Evolutionary conservation across 345 rosid genomes (phyloP).

Genomic region (Brassica juncea): DNA sequence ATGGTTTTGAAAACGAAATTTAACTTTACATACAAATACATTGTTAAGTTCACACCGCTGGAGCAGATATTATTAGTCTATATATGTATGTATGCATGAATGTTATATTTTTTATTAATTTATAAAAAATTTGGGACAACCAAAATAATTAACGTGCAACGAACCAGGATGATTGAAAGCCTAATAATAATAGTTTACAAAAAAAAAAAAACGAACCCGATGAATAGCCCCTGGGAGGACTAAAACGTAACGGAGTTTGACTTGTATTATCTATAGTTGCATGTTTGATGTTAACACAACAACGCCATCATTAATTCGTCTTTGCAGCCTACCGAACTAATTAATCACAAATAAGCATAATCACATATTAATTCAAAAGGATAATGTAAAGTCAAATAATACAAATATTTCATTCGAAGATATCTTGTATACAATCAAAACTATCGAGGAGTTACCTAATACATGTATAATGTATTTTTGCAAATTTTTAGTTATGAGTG

Average conservation of each 20-base stretch:
- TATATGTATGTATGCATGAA: neutral
- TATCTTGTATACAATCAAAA: no score
- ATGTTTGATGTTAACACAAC: slow-evolving; percentile 30
- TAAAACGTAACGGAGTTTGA: slow-evolving; percentile 15
- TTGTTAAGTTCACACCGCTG: slow-evolving; percentile 32
- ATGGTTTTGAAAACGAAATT: neutral
- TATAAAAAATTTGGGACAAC: neutral
- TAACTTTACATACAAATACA: neutral
- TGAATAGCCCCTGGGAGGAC: neutral
- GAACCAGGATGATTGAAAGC: slow-evolving; percentile 8
- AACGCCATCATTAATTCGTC: slow-evolving; percentile 19
- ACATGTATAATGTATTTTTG: no score
- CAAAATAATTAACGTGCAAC: slow-evolving; percentile 21
- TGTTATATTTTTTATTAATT: neutral
- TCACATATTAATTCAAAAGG: neutral
- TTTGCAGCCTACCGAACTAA: neutral
- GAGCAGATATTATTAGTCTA: neutral
- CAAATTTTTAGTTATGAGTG: no score
- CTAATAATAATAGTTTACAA: no score
- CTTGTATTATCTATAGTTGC: slow-evolving; percentile 28
- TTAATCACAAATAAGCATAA: neutral
- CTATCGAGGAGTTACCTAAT: no score
- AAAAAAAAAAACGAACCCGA: no score
- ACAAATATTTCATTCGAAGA: no score
- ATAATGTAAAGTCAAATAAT: no score